Evolutionary conservation across 1,284 basidiomycete genomes (phyloP).

Genomic region (Calocybe gambosa): DNA sequence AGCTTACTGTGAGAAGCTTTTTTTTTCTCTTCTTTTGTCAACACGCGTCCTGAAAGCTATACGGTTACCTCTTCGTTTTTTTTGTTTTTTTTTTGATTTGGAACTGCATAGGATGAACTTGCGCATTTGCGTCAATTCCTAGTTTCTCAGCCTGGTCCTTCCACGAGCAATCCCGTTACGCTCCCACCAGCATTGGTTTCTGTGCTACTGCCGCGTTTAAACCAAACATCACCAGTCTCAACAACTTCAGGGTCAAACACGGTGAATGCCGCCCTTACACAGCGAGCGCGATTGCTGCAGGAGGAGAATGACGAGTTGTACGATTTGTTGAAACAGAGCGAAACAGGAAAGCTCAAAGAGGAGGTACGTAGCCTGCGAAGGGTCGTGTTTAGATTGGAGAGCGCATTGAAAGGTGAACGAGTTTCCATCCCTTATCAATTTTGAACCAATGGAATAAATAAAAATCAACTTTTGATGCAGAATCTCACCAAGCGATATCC

Average conservation of each 20-base stretch:
- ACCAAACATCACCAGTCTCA: constrained; percentile 26
- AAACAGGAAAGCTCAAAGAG: constrained; percentile 72
- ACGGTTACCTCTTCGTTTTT: neutral
- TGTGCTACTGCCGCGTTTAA: constrained; percentile 59
- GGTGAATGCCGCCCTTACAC: constrained; percentile 62
- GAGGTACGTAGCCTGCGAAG: constrained; percentile 65
- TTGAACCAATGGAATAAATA: constrained; percentile 8
- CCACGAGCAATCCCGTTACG: constrained; percentile 53
- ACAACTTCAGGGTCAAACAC: constrained; percentile 43
- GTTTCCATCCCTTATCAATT: neutral
- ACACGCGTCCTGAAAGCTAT: neutral
- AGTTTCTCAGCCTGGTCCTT: constrained; percentile 48
- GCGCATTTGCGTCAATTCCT: constrained; percentile 59
- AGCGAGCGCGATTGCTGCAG: constrained; percentile 64
- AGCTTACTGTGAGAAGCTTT: constrained; percentile 54
- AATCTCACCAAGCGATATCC: constrained; percentile 67
- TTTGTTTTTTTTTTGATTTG: neutral
- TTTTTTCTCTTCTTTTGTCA: neutral
- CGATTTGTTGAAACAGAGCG: constrained; percentile 58
- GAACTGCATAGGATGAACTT: constrained; percentile 53
- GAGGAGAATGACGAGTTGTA: constrained; percentile 81
- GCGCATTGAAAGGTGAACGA: constrained; percentile 64
- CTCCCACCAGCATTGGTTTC: constrained; percentile 65
- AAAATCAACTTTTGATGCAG: constrained; percentile 29
- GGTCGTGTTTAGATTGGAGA: constrained; percentile 61